Base-by-base conservation (phyloP, 768 basidiomycete species). In the Lactarius deliciosus region DNA sequence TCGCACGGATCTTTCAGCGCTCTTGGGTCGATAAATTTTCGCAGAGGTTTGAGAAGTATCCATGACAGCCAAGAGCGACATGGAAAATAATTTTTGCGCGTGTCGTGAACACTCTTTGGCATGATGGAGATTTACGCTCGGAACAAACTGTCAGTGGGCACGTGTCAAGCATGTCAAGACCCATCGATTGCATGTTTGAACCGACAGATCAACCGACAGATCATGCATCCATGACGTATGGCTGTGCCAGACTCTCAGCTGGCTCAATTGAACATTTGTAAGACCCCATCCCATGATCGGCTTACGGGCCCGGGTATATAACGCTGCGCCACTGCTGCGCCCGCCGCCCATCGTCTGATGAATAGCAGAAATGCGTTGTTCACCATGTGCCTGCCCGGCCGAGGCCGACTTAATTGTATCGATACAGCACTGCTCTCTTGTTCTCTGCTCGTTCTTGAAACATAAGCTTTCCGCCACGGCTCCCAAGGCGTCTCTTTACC, bases 81-180 rank as follows among this genome's bases (percentile, higher is more conserved):
- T 28, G 25, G 11, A 40, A 65, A 65, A 45, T 22, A 61, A 61
- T 28, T 30, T 65, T 61, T 20, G 6, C n/a, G 28, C 10, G 22
- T 0, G 43, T 22, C 22, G 10, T 13, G 22, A 32, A 59, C 30
- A 53, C 58, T 1, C 62, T n/a, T 11, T 55, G 28, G 41, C 41
- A 20, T 28, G 28, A 45, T 47, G 25, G 32, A 20, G 25, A 47
- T 34, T 16, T n/a, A 13, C 54, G 20, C 9, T 18, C 22, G 40
- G 30, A 22, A 55, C 22, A 25, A 25, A 11, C 22, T 6, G 32
- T 4, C 32, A 30, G 30, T 30, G 22, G 50, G 22, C 43, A 22
- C 13, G 15, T 50, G 25, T 3, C 50, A 28, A 28, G 22, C 6
- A 25, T 50, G 25, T 3, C 50, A 28, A 28, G 22, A 15, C 25